Evolutionary conservation across 768 basidiomycete genomes (phyloP).

Genomic region (Tricholoma flavovirens): DNA sequence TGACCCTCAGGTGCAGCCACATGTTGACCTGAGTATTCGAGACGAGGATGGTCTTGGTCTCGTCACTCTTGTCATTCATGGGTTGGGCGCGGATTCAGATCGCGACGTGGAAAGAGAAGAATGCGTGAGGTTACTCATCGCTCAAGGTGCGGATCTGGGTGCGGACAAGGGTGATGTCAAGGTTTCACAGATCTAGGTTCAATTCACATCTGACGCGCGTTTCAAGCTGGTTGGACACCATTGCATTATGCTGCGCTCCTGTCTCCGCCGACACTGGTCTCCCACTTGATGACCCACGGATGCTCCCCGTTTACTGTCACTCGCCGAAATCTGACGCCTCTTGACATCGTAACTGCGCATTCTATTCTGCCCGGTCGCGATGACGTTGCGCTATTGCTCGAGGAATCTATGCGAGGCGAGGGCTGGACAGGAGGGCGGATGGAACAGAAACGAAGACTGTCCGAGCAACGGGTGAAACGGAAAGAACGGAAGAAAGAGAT

Average conservation of each 20-base stretch:
- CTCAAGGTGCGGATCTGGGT: conserved; percentile 68
- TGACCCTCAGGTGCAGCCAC: conserved; percentile 59
- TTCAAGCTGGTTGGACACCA: conserved; percentile 87
- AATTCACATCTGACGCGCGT: conserved; percentile 5
- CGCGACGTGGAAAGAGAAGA: conserved; percentile 89
- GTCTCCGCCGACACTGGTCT: conserved; percentile 85
- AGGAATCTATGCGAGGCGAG: conserved; percentile 82
- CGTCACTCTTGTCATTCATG: conserved; percentile 72
- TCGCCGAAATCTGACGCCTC: conserved; percentile 71
- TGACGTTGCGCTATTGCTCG: conserved; percentile 80
- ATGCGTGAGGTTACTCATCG: conserved; percentile 72
- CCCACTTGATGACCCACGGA: conserved; percentile 88
- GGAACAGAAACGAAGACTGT: conserved; percentile 56
- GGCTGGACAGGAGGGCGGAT: conserved; percentile 79
- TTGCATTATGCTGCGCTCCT: conserved; percentile 88
- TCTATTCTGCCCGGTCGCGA: conserved; percentile 75
- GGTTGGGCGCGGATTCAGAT: conserved; percentile 77
- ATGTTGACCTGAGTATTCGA: conserved; percentile 59
- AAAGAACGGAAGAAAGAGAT: conserved; percentile 48
- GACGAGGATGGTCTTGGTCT: conserved; percentile 87
- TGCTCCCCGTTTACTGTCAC: conserved; percentile 80
- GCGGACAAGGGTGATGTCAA: conserved; percentile 56
- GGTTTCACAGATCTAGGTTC: conserved; percentile 3
- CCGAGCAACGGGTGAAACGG: conserved; percentile 54
- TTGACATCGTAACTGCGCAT: conserved; percentile 87